A percentile compares a stretch with the other conserved stretches of the same genome.
Evolutionary conservation across 2,329 filamentous ascomycete species (phyloP).

Genomic region (Stagonosporopsis chrysanthemi): DNA sequence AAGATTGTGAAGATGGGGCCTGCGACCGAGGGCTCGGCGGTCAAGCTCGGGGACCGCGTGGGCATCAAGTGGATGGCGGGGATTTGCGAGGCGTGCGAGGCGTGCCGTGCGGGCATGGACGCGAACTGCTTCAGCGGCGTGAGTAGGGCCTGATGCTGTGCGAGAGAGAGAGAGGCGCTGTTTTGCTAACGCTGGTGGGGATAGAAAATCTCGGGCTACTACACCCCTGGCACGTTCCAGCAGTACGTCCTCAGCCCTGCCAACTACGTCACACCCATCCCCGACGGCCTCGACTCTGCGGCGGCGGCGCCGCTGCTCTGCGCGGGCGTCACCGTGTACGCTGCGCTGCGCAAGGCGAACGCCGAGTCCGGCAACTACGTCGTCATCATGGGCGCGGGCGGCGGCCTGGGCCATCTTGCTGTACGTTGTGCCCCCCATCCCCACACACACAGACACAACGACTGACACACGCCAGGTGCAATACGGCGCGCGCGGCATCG

Average conservation of each 20-base stretch:
- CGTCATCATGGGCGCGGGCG: conserved; percentile 64
- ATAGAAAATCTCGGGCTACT: conserved; percentile 68
- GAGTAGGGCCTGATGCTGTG: conserved; percentile 25
- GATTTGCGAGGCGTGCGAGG: conserved; percentile 57
- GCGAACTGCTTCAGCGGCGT: conserved; percentile 44
- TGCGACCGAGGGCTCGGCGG: conserved; percentile 61
- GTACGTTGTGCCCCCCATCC: conserved; percentile 30
- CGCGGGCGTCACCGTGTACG: conserved; percentile 72
- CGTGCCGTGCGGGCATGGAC: conserved; percentile 55
- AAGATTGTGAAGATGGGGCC: conserved; percentile 71
- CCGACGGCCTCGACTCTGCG: conserved; percentile 65
- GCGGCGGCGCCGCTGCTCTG: conserved; percentile 71
- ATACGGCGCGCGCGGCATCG: conserved; percentile 67
- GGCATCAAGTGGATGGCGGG: conserved; percentile 73
- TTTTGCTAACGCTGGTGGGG: neutral
- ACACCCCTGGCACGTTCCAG: conserved; percentile 75
- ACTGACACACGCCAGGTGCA: conserved; percentile 47
- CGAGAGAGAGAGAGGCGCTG: no score
- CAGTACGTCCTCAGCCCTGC: conserved; percentile 71
- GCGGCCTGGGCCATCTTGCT: conserved; percentile 70
- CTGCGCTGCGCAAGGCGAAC: conserved; percentile 67
- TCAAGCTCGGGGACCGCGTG: conserved; percentile 72
- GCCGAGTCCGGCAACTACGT: conserved; percentile 68
- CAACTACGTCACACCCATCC: conserved; percentile 74
- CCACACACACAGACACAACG: no score